Evolutionary conservation across 257 asterid genomes (phyloP).

Genomic region (Cinchona pubescens): DNA sequence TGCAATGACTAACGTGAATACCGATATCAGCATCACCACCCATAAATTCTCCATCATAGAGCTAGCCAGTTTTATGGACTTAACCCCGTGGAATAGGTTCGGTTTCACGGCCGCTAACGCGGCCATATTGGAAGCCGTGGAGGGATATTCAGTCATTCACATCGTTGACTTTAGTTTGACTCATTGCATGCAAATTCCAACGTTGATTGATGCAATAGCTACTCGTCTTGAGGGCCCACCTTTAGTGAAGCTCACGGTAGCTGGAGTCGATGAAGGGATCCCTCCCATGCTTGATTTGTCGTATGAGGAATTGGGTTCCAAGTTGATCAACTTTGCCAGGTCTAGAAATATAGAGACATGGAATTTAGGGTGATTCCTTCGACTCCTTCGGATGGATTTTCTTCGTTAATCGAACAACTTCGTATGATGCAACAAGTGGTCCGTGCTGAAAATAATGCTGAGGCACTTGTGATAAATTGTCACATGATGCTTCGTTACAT

Average conservation of each 20-base stretch:
- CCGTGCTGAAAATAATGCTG: constrained; percentile 35
- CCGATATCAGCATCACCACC: constrained; percentile 28
- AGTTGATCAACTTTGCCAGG: constrained; percentile 70
- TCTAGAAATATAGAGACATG: constrained; percentile 53
- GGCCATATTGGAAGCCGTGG: constrained; percentile 72
- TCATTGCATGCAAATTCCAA: constrained; percentile 95
- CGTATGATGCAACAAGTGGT: constrained; percentile 46
- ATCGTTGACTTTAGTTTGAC: constrained; percentile 80
- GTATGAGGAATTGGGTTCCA: constrained; percentile 70
- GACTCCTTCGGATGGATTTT: constrained; percentile 54
- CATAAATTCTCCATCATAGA: constrained; percentile 77
- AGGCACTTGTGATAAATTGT: constrained; percentile 79
- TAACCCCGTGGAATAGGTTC: constrained; percentile 96
- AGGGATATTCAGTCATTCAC: constrained; percentile 59
- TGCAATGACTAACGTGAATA: constrained; percentile 47
- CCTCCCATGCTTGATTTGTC: constrained; percentile 81
- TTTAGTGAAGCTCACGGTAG: constrained; percentile 64
- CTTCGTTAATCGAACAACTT: constrained; percentile 54
- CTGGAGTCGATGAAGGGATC: constrained; percentile 54
- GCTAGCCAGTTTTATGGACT: constrained; percentile 79
- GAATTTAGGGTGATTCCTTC: constrained; percentile 70
- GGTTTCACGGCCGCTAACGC: constrained; percentile 92
- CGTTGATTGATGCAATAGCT: constrained; percentile 72
- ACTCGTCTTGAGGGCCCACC: constrained; percentile 60
- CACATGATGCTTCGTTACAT: constrained; percentile 90